Percentiles rank a stretch among this genome's conserved stretches.
Evolutionary conservation across 2,329 filamentous ascomycete species (phyloP).

Genomic region (Cytospora piceicola): DNA sequence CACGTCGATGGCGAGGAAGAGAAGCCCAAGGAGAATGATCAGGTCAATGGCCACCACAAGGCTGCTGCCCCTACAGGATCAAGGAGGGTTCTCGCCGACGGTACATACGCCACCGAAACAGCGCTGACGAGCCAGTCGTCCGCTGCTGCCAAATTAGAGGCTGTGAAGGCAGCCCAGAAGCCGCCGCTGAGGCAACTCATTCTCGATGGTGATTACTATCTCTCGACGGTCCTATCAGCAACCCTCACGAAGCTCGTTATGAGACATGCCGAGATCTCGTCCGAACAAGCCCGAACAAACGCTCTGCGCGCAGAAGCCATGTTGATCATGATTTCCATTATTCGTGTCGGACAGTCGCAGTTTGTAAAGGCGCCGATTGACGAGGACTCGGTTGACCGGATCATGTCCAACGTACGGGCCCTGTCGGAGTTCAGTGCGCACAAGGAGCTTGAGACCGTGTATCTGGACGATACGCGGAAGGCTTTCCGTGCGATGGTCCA

Average conservation of each 20-base stretch:
- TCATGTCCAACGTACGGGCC: slow-evolving; percentile 96
- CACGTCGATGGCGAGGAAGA: slow-evolving; percentile 76
- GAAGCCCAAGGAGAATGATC: slow-evolving; percentile 52
- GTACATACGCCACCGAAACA: slow-evolving; percentile 96
- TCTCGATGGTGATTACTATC: slow-evolving; percentile 94
- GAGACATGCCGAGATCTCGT: slow-evolving; percentile 92
- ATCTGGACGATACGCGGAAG: slow-evolving; percentile 91
- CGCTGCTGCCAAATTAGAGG: slow-evolving; percentile 87
- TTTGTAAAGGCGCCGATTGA: slow-evolving; percentile 98
- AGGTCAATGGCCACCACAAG: slow-evolving; percentile 82
- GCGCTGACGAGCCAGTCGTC: slow-evolving; percentile 92
- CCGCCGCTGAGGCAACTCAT: slow-evolving; percentile 93
- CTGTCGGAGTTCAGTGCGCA: slow-evolving; percentile 87
- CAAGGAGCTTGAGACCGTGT: slow-evolving; percentile 89
- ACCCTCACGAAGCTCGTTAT: slow-evolving; percentile 97
- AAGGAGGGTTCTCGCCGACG: slow-evolving; percentile 89
- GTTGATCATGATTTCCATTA: slow-evolving; percentile 99
- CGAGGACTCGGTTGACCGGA: slow-evolving; percentile 96
- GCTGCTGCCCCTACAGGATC: slow-evolving; percentile 78
- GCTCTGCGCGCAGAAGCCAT: slow-evolving; percentile 95
- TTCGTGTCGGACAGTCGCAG: slow-evolving; percentile 96
- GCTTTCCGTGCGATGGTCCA: slow-evolving; percentile 98
- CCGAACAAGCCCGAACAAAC: slow-evolving; percentile 85
- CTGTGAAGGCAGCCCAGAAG: slow-evolving; percentile 96
- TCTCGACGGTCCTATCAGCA: slow-evolving; percentile 92